These are phyloP conservation scores for Monascus purpureus DNA, from an alignment of 495 filamentous ascomycete species.

Conservation along the genomic window DNA sequence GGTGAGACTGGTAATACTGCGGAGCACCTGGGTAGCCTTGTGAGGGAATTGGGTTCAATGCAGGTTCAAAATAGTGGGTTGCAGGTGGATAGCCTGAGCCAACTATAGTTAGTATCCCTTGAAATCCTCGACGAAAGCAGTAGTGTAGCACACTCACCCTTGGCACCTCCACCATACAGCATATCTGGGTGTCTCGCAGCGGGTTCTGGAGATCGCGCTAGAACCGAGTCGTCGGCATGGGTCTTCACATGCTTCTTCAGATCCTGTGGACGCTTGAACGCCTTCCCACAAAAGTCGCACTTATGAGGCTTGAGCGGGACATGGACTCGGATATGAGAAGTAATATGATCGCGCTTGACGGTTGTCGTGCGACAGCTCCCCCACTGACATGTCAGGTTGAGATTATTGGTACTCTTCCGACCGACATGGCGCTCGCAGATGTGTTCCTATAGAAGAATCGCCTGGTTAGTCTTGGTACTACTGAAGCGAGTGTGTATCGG, in stretches of 20 bases:
- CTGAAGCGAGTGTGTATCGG: no score
- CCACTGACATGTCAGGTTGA: conserved; percentile 96
- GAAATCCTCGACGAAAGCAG: no score
- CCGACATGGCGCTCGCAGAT: conserved; percentile 98
- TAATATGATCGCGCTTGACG: conserved; percentile 99
- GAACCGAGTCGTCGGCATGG: conserved; percentile 94
- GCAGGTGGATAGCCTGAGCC: conserved; percentile 22
- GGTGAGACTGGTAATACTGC: conserved; percentile 47
- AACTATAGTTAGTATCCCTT: background rate
- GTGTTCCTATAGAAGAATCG: conserved; percentile 54
- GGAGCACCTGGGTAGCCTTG: conserved; percentile 31
- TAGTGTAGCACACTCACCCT: no score
- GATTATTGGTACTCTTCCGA: conserved; percentile 96
- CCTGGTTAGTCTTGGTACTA: background rate
- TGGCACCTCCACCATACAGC: conserved; percentile 38
- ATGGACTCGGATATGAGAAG: conserved; percentile 96
- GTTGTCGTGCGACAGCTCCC: conserved; percentile 90
- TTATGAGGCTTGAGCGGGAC: conserved; percentile 97
- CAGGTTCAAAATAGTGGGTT: conserved; percentile 31
- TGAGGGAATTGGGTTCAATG: conserved; percentile 24
- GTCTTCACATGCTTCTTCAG: conserved; percentile 99
- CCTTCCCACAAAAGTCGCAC: conserved; percentile 96
- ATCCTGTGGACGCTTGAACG: conserved; percentile 98
- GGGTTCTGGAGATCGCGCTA: conserved; percentile 61
- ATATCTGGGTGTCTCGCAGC: conserved; percentile 34